Base-by-base conservation (phyloP, 257 asterid genomes). In the Paraleonurus japonicus region DNA sequence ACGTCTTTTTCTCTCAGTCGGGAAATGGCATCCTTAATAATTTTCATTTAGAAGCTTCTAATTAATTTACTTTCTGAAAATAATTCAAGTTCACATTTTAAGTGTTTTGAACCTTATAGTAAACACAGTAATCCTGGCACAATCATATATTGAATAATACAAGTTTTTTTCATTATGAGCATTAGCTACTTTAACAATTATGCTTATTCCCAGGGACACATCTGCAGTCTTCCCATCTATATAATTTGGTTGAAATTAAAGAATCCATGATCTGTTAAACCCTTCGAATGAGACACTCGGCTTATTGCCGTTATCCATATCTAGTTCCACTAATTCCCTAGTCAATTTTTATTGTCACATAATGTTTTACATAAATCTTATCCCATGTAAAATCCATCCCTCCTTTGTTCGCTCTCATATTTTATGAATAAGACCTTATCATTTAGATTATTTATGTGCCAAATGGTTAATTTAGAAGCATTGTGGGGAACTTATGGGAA, bases 51-150 rank as follows among this genome's bases (percentile, higher is more conserved):
- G 12, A 11, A 59, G 64, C 22, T 30, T 53, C 37, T 30, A 28
- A 22, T 45, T 61, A 16, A 69, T 27, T 47, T 65, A 51, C 37
- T 19, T 50, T 39, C 50, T 45, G 28, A 48, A 53, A 51, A 53
- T 5, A 41, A 27, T 54, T 80, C 53, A 67, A 65, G 24, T 62
- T 72, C 65, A 54, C 55, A 12, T 43, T 48, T 69, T 48, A 54
- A 39, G 35, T 10, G 27, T 24, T 71, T 71, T 55, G 30, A 19
- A 65, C 51, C 54, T 62, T 71, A 47, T 10, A 73, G 53, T n/a
- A 27, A 61, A 35, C 48, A 9, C 37, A 45, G 66, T 72, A 51
- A 37, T 59, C 58, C 54, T 16, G 75, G 47, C 57, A 23, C 68
- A 37, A 22, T 73, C 26, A 5, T 61, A 5, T 61, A 74, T 16